Percentiles rank a stretch among this genome's conserved stretches.
These are phyloP conservation scores for Pichia paraexigua DNA, from an alignment of 805 yeast species.

Conservation along the genomic window DNA sequence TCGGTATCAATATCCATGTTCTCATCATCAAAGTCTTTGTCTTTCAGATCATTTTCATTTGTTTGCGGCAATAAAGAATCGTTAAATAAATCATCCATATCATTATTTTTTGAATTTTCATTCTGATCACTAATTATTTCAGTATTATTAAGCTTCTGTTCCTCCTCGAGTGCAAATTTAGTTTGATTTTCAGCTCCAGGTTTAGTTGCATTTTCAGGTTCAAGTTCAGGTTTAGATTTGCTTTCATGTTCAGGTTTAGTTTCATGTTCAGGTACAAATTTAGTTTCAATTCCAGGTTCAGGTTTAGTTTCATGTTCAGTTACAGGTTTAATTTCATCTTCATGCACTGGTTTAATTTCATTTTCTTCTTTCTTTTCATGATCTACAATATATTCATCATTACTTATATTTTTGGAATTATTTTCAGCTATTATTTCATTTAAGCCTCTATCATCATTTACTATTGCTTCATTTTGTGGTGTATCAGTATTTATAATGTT, in stretches of 20 bases:
- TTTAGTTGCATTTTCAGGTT: not conserved
- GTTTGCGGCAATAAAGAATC: not conserved
- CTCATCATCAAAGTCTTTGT: not conserved
- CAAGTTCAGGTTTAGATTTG: no score
- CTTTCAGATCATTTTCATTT: not conserved
- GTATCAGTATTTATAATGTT: not conserved
- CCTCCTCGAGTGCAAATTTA: not conserved
- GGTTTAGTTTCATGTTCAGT: no score
- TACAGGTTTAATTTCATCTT: no score
- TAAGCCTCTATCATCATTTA: not conserved
- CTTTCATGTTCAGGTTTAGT: not conserved
- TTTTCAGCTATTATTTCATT: not conserved
- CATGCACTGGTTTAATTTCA: no score
- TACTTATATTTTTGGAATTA: not conserved
- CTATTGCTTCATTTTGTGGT: not conserved
- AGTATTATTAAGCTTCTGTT: not conserved
- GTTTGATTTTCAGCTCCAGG: constrained; percentile 10
- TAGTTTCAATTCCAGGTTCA: no score
- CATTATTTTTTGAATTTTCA: not conserved
- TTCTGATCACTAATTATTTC: not conserved
- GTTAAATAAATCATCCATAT: not conserved
- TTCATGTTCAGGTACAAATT: no score
- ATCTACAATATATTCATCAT: not conserved
- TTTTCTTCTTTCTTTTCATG: constrained; percentile 12
- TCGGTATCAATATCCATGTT: not conserved